phyloP scores from a whole-genome alignment of 163 green algal species.

The Coccomyxa subellipsoidea region DNA sequence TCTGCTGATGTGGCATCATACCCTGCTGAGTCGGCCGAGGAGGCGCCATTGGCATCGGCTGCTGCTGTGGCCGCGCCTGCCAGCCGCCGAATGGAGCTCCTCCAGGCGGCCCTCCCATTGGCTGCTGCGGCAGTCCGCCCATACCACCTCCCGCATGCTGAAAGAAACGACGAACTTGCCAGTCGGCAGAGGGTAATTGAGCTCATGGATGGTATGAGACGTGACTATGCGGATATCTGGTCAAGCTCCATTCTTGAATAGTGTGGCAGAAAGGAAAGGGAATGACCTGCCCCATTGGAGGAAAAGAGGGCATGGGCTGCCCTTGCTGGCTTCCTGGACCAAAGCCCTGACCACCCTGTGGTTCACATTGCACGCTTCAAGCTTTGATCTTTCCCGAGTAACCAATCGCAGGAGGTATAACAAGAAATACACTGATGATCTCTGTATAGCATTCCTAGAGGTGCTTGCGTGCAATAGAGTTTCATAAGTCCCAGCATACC shows the following conservation, averaged over 20 bases:
- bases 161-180: not conserved
- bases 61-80: slow-evolving; percentile 3
- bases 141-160: not conserved
- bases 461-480: not conserved
- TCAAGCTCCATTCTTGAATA: too few relatives aligned
- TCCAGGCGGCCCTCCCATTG: not conserved
- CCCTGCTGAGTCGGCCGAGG: slow-evolving; percentile 8
- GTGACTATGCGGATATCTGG: too few relatives aligned
- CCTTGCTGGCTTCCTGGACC: not conserved
- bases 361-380: not conserved
- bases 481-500: not conserved
- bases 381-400: too few relatives aligned
- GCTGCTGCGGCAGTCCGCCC: not conserved
- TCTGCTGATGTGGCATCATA: slow-evolving; percentile 19
- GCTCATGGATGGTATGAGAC: too few relatives aligned
- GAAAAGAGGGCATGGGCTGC: slow-evolving; percentile 1
- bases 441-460: not conserved
- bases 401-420: too few relatives aligned
- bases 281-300: not conserved
- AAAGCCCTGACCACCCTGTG: not conserved
- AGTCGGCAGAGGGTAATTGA: too few relatives aligned
- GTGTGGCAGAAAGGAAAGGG: not conserved
- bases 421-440: too few relatives aligned
- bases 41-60: not conserved
- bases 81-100: not conserved